phyloP scores from a whole-genome alignment of 352 stramenopile species.

The Phytophthora cajani region DNA sequence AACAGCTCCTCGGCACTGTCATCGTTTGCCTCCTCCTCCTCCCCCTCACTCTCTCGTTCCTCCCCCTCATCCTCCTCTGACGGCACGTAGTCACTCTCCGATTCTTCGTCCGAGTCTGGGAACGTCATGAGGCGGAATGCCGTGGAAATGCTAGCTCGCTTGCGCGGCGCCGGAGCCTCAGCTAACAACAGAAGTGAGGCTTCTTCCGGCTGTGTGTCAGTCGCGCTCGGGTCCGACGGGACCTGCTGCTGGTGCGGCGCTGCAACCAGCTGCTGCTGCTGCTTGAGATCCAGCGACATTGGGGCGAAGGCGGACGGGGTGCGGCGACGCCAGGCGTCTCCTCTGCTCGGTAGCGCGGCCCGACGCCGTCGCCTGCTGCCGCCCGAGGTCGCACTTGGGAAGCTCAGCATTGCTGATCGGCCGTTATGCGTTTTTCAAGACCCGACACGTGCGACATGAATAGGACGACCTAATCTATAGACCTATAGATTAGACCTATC shows the following conservation, averaged over 20 bases:
- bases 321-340: constrained; percentile 22
- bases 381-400: constrained; percentile 9
- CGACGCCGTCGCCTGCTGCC: constrained; percentile 5
- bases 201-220: background rate
- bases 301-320: background rate
- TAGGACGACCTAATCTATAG: background rate
- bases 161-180: background rate
- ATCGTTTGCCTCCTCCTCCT: constrained; percentile 33
- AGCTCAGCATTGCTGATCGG: constrained; percentile 30
- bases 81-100: constrained; percentile 17
- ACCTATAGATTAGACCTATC: too few relatives aligned
- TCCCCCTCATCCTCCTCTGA: constrained; percentile 29
- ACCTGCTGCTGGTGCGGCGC: too few relatives aligned
- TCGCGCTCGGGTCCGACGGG: background rate
- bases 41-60: constrained; percentile 35
- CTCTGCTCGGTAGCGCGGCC: constrained; percentile 7
- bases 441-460: background rate
- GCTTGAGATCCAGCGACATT: constrained; percentile 14
- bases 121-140: constrained; percentile 32
- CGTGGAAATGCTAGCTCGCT: background rate
- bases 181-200: background rate
- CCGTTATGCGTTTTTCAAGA: constrained; percentile 22
- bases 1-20: constrained; percentile 18
- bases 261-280: constrained; percentile 10
- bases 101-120: constrained; percentile 24